Base-by-base conservation (phyloP, 2,329 filamentous ascomycete genomes). In the Nemania bipapillata region DNA sequence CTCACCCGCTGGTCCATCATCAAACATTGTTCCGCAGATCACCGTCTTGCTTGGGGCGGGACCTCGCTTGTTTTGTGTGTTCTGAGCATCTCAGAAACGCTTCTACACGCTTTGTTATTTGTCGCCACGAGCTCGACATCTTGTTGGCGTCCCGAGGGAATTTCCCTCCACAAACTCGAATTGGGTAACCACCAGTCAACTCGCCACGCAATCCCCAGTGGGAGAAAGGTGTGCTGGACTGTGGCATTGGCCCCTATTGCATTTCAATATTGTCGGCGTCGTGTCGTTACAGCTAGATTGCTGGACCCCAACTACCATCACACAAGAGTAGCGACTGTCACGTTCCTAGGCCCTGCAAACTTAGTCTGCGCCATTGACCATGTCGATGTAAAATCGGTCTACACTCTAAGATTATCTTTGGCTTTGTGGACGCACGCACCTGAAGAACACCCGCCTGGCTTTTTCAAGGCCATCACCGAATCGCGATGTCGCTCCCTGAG, bases 401-500 rank as follows among this genome's bases (percentile, higher is more conserved):
- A 56, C 59, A 57, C 68, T 62, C 65, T 58, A 57, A 68, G 66
- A 63, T 66, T 50, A 61, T 65, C 61, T 56, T 35, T 69, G 65
- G 55, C 65, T 56, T 65, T 69, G 47, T 71, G 30, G 40, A 45
- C 65, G 20, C 49, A 49, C 32, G 42, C 52, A 40, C 56, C 17
- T n/a, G 22, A 37, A 56, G 30, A 56, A 37, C 17, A 50, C 47
- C 12, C 26, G 63, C 22, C 56, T 68, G 63, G 26, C 22, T 52
- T n/a, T n/a, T n/a, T 62, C 30, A 47, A 59, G 15, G n/a, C 52
- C 63, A 40, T 32, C 60, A 60, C 59, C 56, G 57, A 63, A 66
- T 69, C 76, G 80, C 72, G 60, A 96, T 96, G 93, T 83, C 89
- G 77, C 84, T 91, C 65, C 93, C 93, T 56, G 82, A 89, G 76